Base-by-base conservation (phyloP, 768 basidiomycete species). In the Megacollybia marginata region DNA sequence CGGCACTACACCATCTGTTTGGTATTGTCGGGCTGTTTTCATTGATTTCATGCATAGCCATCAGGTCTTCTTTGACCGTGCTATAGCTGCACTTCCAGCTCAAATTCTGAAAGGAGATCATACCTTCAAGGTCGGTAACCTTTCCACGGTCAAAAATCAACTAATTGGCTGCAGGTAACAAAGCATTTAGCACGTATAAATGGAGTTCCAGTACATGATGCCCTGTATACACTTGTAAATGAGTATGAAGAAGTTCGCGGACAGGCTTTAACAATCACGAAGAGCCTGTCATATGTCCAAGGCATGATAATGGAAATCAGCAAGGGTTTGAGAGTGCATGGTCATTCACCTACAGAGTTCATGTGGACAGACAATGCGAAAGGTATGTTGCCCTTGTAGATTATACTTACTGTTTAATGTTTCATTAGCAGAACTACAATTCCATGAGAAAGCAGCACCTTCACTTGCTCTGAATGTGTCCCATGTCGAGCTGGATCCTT, bases 71-170 rank as follows among this genome's bases (percentile, higher is more conserved):
- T 52, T 57, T 23, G 54, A 57, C 28, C 49, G 52, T 19, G 48
- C 50, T 44, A 52, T 52, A 44, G 54, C 56, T 2, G 45, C 54
- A 7, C 34, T 53, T 8, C 48, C 56, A 2, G 52, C 33, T 9
- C 49, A 33, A 10, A 31, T 57, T 23, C 15, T 55, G 12, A 54
- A 54, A 31, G 54, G 46, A 4, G 54, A 57, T 35, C 56, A 57
- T 33, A 57, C 54, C n/a, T 57, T 51, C 48, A 50, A 57, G n/a
- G 56, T 57, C 33, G 28, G 47, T 49, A n/a, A n/a, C n/a, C n/a
- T n/a, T n/a, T n/a, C n/a, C 5, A n/a, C n/a, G 15, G 19, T 13
- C 2, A 34, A 9, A 16, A 44, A n/a, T n/a, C n/a, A n/a, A n/a
- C n/a, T n/a, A n/a, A n/a, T n/a, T n/a, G 28, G 3, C 42, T 5